Base-by-base conservation (phyloP, 352 stramenopile species). In the Blastocystis sp. region DNA sequence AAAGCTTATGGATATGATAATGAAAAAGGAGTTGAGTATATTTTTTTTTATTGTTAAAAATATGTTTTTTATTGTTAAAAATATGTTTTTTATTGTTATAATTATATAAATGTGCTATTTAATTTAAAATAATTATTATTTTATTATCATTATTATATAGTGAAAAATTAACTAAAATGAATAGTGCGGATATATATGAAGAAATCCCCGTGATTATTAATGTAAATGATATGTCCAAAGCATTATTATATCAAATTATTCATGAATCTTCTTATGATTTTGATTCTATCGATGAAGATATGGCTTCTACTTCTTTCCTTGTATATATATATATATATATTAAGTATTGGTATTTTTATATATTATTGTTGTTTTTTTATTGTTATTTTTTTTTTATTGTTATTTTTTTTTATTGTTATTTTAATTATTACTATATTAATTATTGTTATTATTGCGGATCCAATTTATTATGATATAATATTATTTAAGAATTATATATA, bases 11-110 rank as follows among this genome's bases (percentile, higher is more conserved):
- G 31, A 16, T 36, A 59, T n/a, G 43, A 37, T 19, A 59, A 59
- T 25, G 49, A 49, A 36, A 59, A 47, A 11, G 39, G 46, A 25
- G 34, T 49, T 6, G 49, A 59, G 49, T 59, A 37, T n/a, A 10
- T 3, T 9, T 59, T 2, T 19, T 2, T n/a, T 2, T 0, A n/a
- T 18, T 13, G 9, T 2, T 33, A n/a, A n/a, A n/a, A n/a, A n/a
- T n/a, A n/a, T n/a, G n/a, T n/a, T n/a, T n/a, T n/a, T n/a, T n/a
- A n/a, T n/a, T n/a, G n/a, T n/a, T n/a, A n/a, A n/a, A n/a, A n/a
- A n/a, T n/a, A n/a, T n/a, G n/a, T n/a, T n/a, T n/a, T n/a, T n/a
- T n/a, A n/a, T n/a, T n/a, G n/a, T n/a, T n/a, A n/a, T n/a, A n/a
- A n/a, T n/a, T n/a, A n/a, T n/a, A n/a, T n/a, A n/a, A n/a, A n/a